These are phyloP conservation scores for Miamiensis avidus DNA, from an alignment of 169 alveolate species.

Conservation along the genomic window DNA sequence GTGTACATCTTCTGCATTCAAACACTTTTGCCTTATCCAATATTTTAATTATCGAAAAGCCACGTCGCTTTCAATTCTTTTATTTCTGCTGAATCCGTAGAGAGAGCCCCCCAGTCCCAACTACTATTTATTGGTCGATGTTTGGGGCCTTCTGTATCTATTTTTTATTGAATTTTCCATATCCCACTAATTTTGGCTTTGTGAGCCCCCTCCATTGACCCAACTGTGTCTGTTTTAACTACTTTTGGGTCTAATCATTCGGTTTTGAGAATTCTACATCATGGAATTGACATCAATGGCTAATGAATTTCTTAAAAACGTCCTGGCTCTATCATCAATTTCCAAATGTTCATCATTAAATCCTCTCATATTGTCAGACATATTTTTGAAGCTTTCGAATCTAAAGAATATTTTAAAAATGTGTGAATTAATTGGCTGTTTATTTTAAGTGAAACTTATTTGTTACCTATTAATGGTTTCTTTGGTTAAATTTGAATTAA, in stretches of 20 bases:
- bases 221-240: background rate
- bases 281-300: conserved; percentile 5
- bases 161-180: background rate
- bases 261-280: background rate
- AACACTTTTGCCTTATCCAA: background rate
- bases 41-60: background rate
- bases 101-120: background rate
- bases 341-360: conserved; percentile 4
- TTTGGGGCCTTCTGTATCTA: background rate
- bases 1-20: background rate
- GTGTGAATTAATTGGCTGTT: background rate
- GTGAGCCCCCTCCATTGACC: no score
- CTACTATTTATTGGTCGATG: background rate
- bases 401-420: background rate
- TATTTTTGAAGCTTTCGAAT: background rate
- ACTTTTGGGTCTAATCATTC: background rate
- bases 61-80: background rate
- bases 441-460: background rate
- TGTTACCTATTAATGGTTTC: background rate
- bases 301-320: conserved; percentile 1
- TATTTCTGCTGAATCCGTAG: background rate
- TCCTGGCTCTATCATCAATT: conserved; percentile 26
- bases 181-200: no score
- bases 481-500: conserved; percentile 5
- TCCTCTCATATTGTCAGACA: background rate